Conservation (phyloP, 805 yeast genomes). For the Lachancea sp. region DNA sequence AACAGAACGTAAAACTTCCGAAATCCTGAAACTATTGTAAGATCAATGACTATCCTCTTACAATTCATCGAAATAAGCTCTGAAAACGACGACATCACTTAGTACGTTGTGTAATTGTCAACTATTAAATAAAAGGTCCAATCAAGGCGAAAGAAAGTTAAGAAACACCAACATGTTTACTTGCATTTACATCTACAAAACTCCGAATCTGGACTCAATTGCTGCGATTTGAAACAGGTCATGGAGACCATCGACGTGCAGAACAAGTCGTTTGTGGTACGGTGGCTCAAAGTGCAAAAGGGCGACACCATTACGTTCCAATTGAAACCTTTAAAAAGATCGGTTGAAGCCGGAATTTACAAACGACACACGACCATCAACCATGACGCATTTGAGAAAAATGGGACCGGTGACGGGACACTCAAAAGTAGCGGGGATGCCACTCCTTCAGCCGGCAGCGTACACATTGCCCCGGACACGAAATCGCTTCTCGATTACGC, state of each 20-base stretch:
- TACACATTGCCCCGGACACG: conserved; percentile 31
- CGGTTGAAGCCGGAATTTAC: conserved; percentile 41
- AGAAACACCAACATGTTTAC: neutral
- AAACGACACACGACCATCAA: conserved; percentile 13
- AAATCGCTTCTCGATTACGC: conserved; percentile 24
- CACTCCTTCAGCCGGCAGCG: conserved; percentile 6
- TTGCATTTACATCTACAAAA: neutral
- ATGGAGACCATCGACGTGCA: conserved; percentile 93
- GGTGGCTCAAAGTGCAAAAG: conserved; percentile 80
- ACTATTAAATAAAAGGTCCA: no score
- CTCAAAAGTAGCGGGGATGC: neutral
- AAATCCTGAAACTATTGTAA: no score
- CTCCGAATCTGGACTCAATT: neutral
- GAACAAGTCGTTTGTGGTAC: conserved; percentile 79
- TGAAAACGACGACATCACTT: no score
- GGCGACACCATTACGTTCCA: conserved; percentile 68
- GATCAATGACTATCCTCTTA: no score
- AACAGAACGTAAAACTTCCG: no score
- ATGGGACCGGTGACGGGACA: neutral
- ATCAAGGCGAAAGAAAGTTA: no score
- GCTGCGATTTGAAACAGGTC: neutral
- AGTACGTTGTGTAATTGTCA: no score
- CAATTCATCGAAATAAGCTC: no score
- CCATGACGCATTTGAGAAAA: conserved; percentile 5
- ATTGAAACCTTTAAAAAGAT: conserved; percentile 67